phyloP scores from a whole-genome alignment of 495 filamentous ascomycete species.

The Astrothelium subdiscretum region DNA sequence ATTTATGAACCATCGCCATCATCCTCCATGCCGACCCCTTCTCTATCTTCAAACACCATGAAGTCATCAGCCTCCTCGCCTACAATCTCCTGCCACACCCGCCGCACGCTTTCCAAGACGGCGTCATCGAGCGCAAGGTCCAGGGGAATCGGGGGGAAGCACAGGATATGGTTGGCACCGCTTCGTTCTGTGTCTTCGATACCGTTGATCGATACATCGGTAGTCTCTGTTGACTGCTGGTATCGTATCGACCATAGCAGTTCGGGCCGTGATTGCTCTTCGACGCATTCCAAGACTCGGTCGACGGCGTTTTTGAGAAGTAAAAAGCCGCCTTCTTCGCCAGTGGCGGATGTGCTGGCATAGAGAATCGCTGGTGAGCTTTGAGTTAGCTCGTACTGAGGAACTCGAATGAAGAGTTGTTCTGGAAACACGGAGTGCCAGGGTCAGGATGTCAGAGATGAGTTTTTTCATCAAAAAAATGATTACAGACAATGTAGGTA shows the following conservation, averaged over 20 bases:
- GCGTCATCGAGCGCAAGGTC: slow-evolving; percentile 61
- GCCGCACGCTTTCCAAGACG: slow-evolving; percentile 45
- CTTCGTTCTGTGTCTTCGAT: not conserved
- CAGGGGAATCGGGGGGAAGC: slow-evolving; percentile 42
- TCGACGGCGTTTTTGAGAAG: slow-evolving; percentile 45
- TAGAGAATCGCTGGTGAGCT: slow-evolving; percentile 56
- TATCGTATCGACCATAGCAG: slow-evolving; percentile 54
- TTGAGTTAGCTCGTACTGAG: slow-evolving; percentile 34
- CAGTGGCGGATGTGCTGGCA: slow-evolving; percentile 36
- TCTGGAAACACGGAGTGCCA: slow-evolving; percentile 27
- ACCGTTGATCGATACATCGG: not conserved
- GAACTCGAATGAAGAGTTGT: slow-evolving; percentile 14
- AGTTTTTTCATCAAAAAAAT: slow-evolving; percentile 58
- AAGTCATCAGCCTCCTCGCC: slow-evolving; percentile 45
- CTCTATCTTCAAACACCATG: slow-evolving; percentile 43
- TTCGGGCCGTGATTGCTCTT: slow-evolving; percentile 25
- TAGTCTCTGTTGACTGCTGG: slow-evolving; percentile 21
- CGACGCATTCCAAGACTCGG: slow-evolving; percentile 37
- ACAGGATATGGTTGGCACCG: slow-evolving; percentile 17
- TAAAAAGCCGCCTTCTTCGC: slow-evolving; percentile 27
- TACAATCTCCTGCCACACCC: slow-evolving; percentile 51
- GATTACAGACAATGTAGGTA: slow-evolving; percentile 98
- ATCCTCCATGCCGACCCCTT: not conserved
- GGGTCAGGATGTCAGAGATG: slow-evolving; percentile 85
- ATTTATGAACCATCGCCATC: not conserved